Evolutionary conservation across 169 alveolate genomes (phyloP).

Genomic region (Ichthyophthirius multifiliis): DNA sequence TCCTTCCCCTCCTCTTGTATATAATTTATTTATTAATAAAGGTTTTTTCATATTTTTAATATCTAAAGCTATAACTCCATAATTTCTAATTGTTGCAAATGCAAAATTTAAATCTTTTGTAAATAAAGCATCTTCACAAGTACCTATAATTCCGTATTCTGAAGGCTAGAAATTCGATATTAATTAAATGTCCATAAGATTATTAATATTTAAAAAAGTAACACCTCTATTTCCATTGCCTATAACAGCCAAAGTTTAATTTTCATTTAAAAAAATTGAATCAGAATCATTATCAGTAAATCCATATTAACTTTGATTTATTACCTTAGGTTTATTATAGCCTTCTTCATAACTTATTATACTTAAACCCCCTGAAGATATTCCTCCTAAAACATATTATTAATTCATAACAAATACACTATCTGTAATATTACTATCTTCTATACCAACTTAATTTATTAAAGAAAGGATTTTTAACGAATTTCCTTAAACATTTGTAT

Average conservation of each 20-base stretch:
- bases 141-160: not conserved
- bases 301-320: not conserved
- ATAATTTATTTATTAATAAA: not conserved
- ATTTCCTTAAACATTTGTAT: not conserved
- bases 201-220: not conserved
- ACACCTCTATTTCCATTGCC: not conserved
- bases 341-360: no score
- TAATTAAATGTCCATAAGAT: not conserved
- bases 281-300: no score
- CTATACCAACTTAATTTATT: not conserved
- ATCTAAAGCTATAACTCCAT: not conserved
- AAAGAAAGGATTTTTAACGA: not conserved
- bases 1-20: not conserved
- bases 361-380: not conserved
- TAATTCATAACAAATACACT: no score
- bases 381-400: not conserved
- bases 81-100: not conserved
- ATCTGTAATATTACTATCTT: not conserved
- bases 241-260: not conserved
- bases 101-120: not conserved
- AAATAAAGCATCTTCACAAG: not conserved
- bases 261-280: not conserved
- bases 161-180: not conserved
- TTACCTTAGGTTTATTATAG: no score
- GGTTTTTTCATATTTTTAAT: not conserved